Base-by-base conservation (phyloP, 2,329 filamentous ascomycete species). In the Neonectria neomacrospora region DNA sequence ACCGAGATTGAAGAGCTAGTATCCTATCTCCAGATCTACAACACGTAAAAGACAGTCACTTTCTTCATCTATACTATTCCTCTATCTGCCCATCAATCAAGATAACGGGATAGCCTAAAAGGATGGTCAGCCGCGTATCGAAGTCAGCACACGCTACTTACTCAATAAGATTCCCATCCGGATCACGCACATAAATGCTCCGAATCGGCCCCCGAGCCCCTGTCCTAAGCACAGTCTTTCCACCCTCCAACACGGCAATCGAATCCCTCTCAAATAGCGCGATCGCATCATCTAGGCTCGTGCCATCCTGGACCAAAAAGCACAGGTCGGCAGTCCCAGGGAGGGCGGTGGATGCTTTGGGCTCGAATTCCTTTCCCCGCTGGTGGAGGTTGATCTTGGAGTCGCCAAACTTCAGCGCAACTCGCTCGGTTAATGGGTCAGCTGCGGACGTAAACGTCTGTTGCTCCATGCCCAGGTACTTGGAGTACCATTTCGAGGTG, bases 311-410 rank as follows among this genome's bases (percentile, higher is more conserved):
- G 0, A 87, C 81, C 28, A 90, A 71, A 58, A 90, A 90, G 70
- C 87, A 89, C 34, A 90, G 63, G 71, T 90, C 87, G 11, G 82
- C 86, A 11, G 84, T 87, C 0, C 88, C 88, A 0, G 85, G 83
- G 56, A 83, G 77, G 0, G 86, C 85, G 11, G 75, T 79, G 3
- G 72, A 71, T 0, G 87, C 87, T 70, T 88, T 88, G 3, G 87
- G 87, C 62, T 87, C 85, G 66, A 88, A 89, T 63, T 89, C 86
- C 14, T 80, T 81, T 7, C 86, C 86, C 11, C 78, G 76, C 66
- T 86, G 79, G 69, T 90, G 87, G 2, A 90, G 80, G 63, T 90
- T 90, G 61, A 90, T 85, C 74, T 90, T 90, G 64, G 88, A 85
- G 1, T 67, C 71, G 34, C 86, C 88, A 67, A 89, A 90, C 5